Evolutionary conservation across 192 early-diverging fungal genomes (phyloP).

Genomic region (Backusella australiensis): DNA sequence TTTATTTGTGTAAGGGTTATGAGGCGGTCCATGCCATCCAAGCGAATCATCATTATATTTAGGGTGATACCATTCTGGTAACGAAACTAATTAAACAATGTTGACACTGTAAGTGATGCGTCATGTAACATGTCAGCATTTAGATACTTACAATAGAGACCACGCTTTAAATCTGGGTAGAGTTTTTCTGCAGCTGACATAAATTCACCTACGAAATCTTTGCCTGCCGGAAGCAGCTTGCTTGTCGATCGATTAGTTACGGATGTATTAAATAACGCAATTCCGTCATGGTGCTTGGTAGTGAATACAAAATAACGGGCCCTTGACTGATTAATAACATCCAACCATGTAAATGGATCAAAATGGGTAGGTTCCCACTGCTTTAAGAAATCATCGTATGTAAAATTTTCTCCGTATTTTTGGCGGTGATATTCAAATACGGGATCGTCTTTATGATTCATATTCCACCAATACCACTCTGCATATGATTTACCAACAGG

Average conservation of each 20-base stretch:
- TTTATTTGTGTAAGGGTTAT: conserved; percentile 18
- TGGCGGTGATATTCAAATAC: conserved; percentile 12
- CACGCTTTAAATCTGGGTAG: conserved; percentile 21
- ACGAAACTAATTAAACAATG: conserved; percentile 11
- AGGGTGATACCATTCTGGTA: conserved; percentile 33
- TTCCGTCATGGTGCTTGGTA: conserved; percentile 32
- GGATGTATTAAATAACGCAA: conserved; percentile 27
- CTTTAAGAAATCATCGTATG: conserved; percentile 21
- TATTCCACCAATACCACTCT: conserved; percentile 29
- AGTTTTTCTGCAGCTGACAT: not conserved
- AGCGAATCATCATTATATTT: conserved; percentile 11
- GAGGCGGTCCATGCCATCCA: conserved; percentile 16
- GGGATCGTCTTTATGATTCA: not conserved
- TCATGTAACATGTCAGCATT: not conserved
- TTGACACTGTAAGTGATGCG: not conserved
- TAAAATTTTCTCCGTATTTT: conserved; percentile 18
- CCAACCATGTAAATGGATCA: conserved; percentile 19
- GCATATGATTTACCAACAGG: conserved; percentile 16
- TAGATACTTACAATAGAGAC: conserved; percentile 25
- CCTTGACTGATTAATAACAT: conserved; percentile 12
- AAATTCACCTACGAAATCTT: conserved; percentile 30
- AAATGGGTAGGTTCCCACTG: conserved; percentile 11
- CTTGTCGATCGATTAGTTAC: conserved; percentile 20
- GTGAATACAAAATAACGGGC: conserved; percentile 31
- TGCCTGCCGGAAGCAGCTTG: not conserved